Percentiles rank a stretch among this genome's conserved stretches.
Evolutionary conservation across 345 rosid species (phyloP).

Genomic region (Hevea brasiliensis): DNA sequence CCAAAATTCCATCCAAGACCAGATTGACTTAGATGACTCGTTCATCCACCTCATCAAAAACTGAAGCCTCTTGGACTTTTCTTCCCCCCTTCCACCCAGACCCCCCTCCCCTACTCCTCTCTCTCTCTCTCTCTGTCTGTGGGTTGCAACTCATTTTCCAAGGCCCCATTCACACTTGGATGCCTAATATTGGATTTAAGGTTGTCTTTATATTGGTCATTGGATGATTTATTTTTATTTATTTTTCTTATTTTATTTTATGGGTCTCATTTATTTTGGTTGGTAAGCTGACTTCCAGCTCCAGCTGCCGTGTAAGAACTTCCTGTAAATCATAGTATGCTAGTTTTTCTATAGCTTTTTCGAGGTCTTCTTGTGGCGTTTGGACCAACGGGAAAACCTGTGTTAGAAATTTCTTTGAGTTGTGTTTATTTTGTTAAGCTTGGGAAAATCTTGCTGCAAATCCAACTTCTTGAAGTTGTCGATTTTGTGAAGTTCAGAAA

Average conservation of each 20-base stretch:
- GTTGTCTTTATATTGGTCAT: neutral
- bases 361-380: neutral
- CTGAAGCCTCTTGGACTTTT: neutral
- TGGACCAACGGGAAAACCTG: neutral
- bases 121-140: neutral
- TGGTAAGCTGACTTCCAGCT: slow-evolving; percentile 23
- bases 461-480: neutral
- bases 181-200: neutral
- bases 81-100: too few relatives aligned
- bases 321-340: neutral
- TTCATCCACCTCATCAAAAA: neutral
- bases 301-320: slow-evolving; percentile 29
- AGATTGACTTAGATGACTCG: slow-evolving; percentile 4
- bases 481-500: neutral
- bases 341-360: neutral
- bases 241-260: neutral
- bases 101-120: too few relatives aligned
- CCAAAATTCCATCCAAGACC: slow-evolving; percentile 4
- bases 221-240: too few relatives aligned
- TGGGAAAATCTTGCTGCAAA: neutral
- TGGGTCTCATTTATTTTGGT: slow-evolving; percentile 7
- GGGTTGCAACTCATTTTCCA: neutral
- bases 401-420: neutral
- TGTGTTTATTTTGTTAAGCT: neutral
- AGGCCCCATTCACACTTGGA: neutral